phyloP scores from a whole-genome alignment of 1,139 yeast species.

The Candida glucosophila region DNA sequence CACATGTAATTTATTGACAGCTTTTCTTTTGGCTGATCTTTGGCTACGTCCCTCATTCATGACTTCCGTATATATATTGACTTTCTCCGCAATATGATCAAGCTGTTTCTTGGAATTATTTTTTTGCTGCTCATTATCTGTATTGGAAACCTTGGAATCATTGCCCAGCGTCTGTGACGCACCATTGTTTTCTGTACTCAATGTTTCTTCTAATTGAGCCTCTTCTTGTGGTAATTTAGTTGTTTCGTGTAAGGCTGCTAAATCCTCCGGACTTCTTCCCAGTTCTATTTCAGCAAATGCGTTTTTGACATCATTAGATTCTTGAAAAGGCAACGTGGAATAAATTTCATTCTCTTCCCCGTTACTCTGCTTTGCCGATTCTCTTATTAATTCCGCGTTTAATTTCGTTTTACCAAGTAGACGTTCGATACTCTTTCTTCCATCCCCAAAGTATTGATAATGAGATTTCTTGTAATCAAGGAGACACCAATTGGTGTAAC shows the following conservation, averaged over 20 bases:
- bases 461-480: conserved; percentile 36
- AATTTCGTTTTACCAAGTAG: conserved; percentile 46
- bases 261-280: background rate
- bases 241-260: background rate
- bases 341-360: no score
- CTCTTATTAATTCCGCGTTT: conserved; percentile 15
- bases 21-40: conserved; percentile 55
- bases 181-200: background rate
- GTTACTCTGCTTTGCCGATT: no score
- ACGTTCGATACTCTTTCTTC: conserved; percentile 26
- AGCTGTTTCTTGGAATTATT: no score
- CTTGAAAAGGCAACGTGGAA: background rate
- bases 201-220: background rate
- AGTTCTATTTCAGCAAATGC: background rate
- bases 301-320: background rate
- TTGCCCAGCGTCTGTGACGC: background rate
- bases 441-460: conserved; percentile 39
- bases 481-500: conserved; percentile 52
- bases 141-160: no score
- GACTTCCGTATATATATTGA: no score
- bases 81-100: no score
- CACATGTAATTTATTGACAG: conserved; percentile 57
- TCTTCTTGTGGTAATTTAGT: background rate
- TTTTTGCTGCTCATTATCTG: no score
- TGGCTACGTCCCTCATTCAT: no score